Percentiles rank a stretch among this genome's conserved stretches.
Conservation (phyloP, 1,284 basidiomycete species). For the Tilletiopsis washingtonensis region DNA sequence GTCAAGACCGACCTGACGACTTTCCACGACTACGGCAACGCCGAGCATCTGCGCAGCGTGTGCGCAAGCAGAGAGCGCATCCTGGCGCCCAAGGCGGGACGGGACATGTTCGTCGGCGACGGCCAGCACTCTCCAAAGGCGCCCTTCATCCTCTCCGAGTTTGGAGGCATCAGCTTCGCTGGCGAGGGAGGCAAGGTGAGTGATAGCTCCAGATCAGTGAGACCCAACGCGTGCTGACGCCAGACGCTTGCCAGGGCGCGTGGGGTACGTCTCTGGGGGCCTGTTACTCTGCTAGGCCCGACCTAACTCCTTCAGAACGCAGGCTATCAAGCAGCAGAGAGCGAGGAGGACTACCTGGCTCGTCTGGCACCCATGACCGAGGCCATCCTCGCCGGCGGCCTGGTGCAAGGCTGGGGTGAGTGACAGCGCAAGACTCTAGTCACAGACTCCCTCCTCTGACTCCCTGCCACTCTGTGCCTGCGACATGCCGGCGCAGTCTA, state of each 20-base stretch:
- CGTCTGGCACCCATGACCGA: slow-evolving; percentile 3
- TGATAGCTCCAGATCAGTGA: neutral
- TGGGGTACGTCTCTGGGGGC: neutral
- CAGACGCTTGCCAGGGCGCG: neutral
- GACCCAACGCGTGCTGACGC: no score
- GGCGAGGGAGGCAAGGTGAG: neutral
- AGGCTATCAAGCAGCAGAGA: no score
- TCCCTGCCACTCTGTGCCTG: no score
- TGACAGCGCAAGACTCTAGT: neutral
- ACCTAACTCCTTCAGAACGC: no score
- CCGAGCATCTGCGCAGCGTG: slow-evolving; percentile 1
- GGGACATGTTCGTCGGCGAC: slow-evolving; percentile 7
- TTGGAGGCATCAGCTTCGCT: slow-evolving; percentile 18
- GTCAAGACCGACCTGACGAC: slow-evolving; percentile 17
- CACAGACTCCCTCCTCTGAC: no score
- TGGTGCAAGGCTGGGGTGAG: slow-evolving; percentile 24
- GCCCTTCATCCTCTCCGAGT: slow-evolving; percentile 24
- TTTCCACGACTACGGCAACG: slow-evolving; percentile 18
- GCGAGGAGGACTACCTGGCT: neutral
- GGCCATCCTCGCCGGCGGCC: slow-evolving; percentile 12
- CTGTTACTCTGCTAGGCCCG: no score
- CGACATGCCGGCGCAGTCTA: slow-evolving; percentile 3
- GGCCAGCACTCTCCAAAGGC: slow-evolving; percentile 6
- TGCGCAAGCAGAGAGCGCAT: slow-evolving; percentile 8
- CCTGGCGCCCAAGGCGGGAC: slow-evolving; percentile 8